Evolutionary conservation across 192 early-diverging fungal species (phyloP), one percentile per base, ranked within the genome.

Genomic region (Coemansia sp.): DNA sequence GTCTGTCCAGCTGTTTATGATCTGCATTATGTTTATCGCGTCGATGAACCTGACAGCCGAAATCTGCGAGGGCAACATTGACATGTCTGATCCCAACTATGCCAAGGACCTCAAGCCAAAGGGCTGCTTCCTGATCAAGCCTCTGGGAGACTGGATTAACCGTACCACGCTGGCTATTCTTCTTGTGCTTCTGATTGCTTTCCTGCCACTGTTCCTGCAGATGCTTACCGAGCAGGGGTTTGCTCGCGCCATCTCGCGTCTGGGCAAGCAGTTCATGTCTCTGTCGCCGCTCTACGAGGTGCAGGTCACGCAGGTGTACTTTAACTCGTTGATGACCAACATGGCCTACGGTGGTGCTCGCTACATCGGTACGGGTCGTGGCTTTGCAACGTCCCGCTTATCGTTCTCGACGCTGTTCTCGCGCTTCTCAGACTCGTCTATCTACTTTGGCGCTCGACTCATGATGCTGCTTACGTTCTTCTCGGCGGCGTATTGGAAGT

Each of bases 291-390:
- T 94, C 34, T 94, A 94, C 63, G 92, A 93, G 68, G 87, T 93
- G 3, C 87, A 93, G 78, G 88, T 91, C n/a, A 93, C 93, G 6
- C 92, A 93, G 66, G 88, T 93, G 56, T 93, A 92, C 69, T 85
- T 89, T 61, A 88, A 92, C 79, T 89, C 89, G 61, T 86, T 94
- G 51, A 77, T 93, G 72, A 87, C 88, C 64, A 91, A 93, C 63
- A 66, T 94, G 75, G 86, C 83, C 0, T 93, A 87, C 67, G 92
- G 92, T 57, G 89, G 91, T 18, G 93, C 93, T 11, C 86, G 87
- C n/a, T 94, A 93, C 65, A 91, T 93, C 61, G 91, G 88, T 42
- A 91, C 92, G 10, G 93, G 93, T 0, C 90, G 93, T 75, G 91
- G 92, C 30, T 92, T 94, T 73, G 89, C 93, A 1, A 94, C 93